Evolutionary conservation across 2,329 filamentous ascomycete species (phyloP).

Genomic region (Grosmannia huntii): DNA sequence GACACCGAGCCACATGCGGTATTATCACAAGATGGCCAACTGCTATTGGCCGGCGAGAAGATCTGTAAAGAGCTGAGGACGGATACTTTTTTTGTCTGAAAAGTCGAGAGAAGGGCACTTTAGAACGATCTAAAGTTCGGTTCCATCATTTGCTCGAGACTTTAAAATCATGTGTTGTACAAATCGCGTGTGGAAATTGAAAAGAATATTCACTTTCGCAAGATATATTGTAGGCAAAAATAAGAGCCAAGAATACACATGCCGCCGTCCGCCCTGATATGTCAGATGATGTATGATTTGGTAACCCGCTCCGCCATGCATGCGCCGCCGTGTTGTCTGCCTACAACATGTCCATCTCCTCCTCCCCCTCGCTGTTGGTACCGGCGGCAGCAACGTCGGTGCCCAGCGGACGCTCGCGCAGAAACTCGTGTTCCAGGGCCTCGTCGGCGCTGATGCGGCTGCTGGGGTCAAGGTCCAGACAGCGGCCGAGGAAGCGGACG

Average conservation of each 20-base stretch:
- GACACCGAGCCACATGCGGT: too few species aligned
- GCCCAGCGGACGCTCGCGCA: slow-evolving; percentile 25
- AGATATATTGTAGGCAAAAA: too few species aligned
- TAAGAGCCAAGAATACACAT: too few species aligned
- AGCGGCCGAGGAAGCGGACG: slow-evolving; percentile 56
- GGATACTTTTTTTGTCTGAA: neutral
- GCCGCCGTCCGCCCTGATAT: too few species aligned
- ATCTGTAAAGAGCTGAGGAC: neutral
- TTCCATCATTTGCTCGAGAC: too few species aligned
- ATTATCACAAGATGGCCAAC: neutral
- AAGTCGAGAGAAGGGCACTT: too few species aligned
- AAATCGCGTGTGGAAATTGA: too few species aligned
- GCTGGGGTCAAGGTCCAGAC: slow-evolving; percentile 64
- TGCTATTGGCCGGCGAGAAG: neutral
- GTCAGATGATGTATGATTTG: too few species aligned
- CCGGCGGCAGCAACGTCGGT: neutral
- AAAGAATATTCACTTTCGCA: too few species aligned
- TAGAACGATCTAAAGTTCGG: too few species aligned
- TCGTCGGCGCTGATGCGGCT: slow-evolving; percentile 63
- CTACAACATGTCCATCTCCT: slow-evolving; percentile 40
- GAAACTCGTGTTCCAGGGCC: slow-evolving; percentile 60
- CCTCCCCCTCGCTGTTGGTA: slow-evolving; percentile 29
- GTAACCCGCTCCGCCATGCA: too few species aligned
- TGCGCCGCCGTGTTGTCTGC: neutral
- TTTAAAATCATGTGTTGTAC: too few species aligned